Percentiles rank a stretch among this genome's conserved stretches.
These are phyloP conservation scores for Cantharellus anzutake DNA, from an alignment of 768 basidiomycete species.

Conservation along the genomic window DNA sequence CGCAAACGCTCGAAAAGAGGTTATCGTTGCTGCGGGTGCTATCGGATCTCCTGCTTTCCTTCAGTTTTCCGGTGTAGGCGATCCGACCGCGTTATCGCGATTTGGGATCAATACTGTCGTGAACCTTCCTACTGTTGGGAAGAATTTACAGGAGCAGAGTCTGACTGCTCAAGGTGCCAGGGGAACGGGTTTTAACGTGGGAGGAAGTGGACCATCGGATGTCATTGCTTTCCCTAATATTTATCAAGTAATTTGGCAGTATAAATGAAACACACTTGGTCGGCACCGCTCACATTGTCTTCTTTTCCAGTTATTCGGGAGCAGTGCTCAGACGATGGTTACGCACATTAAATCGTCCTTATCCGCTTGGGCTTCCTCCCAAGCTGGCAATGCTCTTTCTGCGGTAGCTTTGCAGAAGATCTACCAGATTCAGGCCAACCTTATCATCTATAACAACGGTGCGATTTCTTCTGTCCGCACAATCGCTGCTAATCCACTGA, in stretches of 20 bases:
- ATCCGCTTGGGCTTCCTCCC: slow-evolving; percentile 25
- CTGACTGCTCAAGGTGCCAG: neutral
- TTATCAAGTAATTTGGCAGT: slow-evolving; percentile 25
- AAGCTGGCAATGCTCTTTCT: slow-evolving; percentile 23
- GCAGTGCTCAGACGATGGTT: neutral
- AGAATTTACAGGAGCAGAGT: slow-evolving; percentile 36
- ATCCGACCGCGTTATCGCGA: slow-evolving; percentile 24
- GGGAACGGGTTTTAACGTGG: neutral
- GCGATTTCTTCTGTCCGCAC: neutral
- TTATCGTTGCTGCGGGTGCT: slow-evolving; percentile 32
- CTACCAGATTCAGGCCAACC: slow-evolving; percentile 26
- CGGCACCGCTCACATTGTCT: neutral
- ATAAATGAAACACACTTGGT: neutral
- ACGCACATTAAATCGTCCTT: slow-evolving; percentile 23
- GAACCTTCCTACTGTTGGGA: slow-evolving; percentile 17
- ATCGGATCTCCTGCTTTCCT: slow-evolving; percentile 24
- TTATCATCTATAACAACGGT: slow-evolving; percentile 27
- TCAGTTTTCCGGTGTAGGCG: slow-evolving; percentile 40
- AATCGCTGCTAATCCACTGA: no score
- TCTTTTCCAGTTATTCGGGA: slow-evolving; percentile 4
- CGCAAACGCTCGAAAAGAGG: slow-evolving; percentile 24
- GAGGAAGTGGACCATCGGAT: slow-evolving; percentile 27
- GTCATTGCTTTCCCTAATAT: slow-evolving; percentile 34
- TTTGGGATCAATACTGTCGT: slow-evolving; percentile 30
- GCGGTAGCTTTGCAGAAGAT: slow-evolving; percentile 25